Base-by-base conservation (phyloP, 78 protist species). In the Trichosphaerium sp. region DNA sequence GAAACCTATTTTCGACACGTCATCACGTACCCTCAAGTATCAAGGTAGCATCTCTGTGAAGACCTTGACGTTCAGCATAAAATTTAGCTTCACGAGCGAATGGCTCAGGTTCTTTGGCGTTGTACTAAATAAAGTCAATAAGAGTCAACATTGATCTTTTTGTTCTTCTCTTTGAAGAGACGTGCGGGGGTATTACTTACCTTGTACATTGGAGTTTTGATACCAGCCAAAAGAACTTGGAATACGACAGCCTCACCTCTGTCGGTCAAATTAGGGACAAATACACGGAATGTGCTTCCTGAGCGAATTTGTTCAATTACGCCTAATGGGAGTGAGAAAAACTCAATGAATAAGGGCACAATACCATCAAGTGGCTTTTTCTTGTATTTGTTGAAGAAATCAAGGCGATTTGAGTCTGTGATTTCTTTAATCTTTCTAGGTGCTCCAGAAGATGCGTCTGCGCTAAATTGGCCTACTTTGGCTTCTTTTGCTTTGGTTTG, bases 11-110 rank as follows among this genome's bases (percentile, higher is more conserved):
- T 21, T 18, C 51, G 28, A 44, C 28, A 18, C n/a, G n/a, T n/a
- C n/a, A n/a, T n/a, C n/a, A n/a, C n/a, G n/a, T n/a, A n/a, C n/a
- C 71, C 41, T 78, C 84, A 37, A 78, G 52, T 26, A 70, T 62
- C 35, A 78, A 23, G 25, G 26, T 21, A 40, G 70, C 57, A 35
- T 78, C 84, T 47, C 84, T 55, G 58, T 78, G 65, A 10, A 78
- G 35, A 11, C 69, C 35, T 42, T 65, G 60, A 21, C 70, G 59
- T 35, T 54, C 59, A 12, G 59, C 29, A 35, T 34, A 54, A 35
- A 54, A 54, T 35, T 54, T 54, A 35, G 59, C 59, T 35, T 54
- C 59, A 34, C 59, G 29, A 6, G 59, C 6, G 32, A 54, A 54
- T 6, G 59, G 59, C 10, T 54, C 43, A 12, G 59, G 59, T 35